Evolutionary conservation across 1,284 basidiomycete genomes (phyloP).

Genomic region (Ustilago loliicola): DNA sequence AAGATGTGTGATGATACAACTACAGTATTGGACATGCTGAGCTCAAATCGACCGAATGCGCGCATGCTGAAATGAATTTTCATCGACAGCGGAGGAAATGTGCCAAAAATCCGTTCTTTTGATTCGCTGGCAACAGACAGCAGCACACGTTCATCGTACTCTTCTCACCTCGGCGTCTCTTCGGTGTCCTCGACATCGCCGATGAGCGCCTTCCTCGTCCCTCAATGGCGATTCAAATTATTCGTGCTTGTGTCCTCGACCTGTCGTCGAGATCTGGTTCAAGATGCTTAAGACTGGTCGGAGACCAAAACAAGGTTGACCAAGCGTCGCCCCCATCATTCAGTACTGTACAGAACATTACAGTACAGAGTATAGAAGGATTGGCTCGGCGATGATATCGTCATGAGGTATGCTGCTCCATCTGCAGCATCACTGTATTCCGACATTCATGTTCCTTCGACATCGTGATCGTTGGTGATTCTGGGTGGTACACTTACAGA

Average conservation of each 20-base stretch:
- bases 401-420: not conserved
- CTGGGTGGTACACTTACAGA: not conserved
- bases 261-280: not conserved
- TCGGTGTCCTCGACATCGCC: slow-evolving; percentile 4
- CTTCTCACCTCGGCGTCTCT: slow-evolving; percentile 4
- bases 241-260: not conserved
- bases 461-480: not conserved
- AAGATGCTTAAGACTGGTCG: not conserved
- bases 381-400: not conserved
- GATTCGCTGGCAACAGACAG: not conserved
- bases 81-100: not conserved
- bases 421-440: slow-evolving; percentile 2
- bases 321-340: no score
- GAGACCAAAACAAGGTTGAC: slow-evolving; percentile 2
- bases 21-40: no score
- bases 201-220: not conserved
- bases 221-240: not conserved
- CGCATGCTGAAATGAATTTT: not conserved
- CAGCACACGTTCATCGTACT: not conserved
- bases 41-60: no score
- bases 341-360: no score
- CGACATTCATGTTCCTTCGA: not conserved
- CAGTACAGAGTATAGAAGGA: not conserved
- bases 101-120: not conserved
- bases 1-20: no score